Evolutionary conservation across 495 filamentous ascomycete species (phyloP), one percentile per base, ranked within the genome.

Genomic region (Trichocladium uniseriatum): DNA sequence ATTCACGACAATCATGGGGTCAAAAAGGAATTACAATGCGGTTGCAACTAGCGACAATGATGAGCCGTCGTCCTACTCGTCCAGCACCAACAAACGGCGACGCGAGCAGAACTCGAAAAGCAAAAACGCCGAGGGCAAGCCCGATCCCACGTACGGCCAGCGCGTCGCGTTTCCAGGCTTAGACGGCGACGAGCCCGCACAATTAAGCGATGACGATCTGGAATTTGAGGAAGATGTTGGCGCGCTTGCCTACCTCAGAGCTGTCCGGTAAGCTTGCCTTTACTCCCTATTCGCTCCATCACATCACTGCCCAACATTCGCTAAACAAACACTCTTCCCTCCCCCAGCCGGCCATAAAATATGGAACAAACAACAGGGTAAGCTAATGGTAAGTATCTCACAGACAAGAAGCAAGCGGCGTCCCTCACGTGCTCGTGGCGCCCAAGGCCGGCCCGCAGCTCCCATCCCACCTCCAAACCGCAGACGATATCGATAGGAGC

Each of bases 91-190:
- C 46, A 68, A 64, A 38, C 59, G 59, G 6, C 59, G 51, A 0
- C 60, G 57, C 34, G 55, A 56, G 29, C 54, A 52, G 41, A 27
- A 48, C 48, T 41, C 14, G 41, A 15, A 60, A 55, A 10, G 11
- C 45, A 67, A 52, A 42, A 24, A 46, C 36, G 42, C 45, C 11
- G 57, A 63, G 32, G 53, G 57, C n/a, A 57, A 54, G 38, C 71
- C 79, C 41, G 76, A 91, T 57, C 76, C 78, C 2, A 73, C 79
- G 9, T 89, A 81, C 55, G 86, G 88, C 38, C 88, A 92, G 58
- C 81, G 81, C 51, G 72, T 79, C 54, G 86, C 79, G 16, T 88
- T 94, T 55, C 87, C 87, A 0, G 81, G 83, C 21, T 67, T 87
- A n/a, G 83, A 86, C 36, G 71, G 72, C 24, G 53, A 56, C 32